phyloP scores from a whole-genome alignment of 768 basidiomycete species.

The Podaxis rugospora region DNA sequence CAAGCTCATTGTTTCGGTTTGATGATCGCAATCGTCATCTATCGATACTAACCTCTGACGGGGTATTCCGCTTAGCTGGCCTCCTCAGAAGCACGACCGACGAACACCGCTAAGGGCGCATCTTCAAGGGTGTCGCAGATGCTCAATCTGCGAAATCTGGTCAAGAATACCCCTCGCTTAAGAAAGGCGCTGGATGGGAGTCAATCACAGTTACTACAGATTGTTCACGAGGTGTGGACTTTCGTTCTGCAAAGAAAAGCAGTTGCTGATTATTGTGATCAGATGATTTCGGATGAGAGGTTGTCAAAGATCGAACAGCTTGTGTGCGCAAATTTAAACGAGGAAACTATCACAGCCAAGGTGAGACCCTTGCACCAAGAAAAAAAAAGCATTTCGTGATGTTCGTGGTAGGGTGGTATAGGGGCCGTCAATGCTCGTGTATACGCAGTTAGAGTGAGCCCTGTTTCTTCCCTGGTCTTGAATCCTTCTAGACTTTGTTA shows the following conservation, averaged over 20 bases:
- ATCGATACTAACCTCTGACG: neutral
- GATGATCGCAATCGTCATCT: slow-evolving; percentile 11
- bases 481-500: neutral
- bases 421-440: slow-evolving; percentile 75
- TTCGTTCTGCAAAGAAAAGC: neutral
- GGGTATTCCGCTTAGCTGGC: slow-evolving; percentile 44
- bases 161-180: slow-evolving; percentile 62
- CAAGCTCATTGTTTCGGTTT: slow-evolving; percentile 71
- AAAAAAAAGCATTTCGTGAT: neutral
- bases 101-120: slow-evolving; percentile 56
- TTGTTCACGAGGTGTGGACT: slow-evolving; percentile 54
- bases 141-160: slow-evolving; percentile 70
- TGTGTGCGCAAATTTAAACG: slow-evolving; percentile 67
- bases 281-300: slow-evolving; percentile 78
- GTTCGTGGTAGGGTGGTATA: slow-evolving; percentile 54
- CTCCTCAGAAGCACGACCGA: slow-evolving; percentile 53
- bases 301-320: slow-evolving; percentile 56
- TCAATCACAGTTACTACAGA: slow-evolving; percentile 53
- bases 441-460: slow-evolving; percentile 75
- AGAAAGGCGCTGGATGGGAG: slow-evolving; percentile 57
- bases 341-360: slow-evolving; percentile 58
- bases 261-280: neutral
- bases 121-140: slow-evolving; percentile 72
- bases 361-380: slow-evolving; percentile 26
- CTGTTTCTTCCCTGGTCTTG: neutral